Conservation (phyloP, 345 rosid species). For the Citrus cavaleriei region DNA sequence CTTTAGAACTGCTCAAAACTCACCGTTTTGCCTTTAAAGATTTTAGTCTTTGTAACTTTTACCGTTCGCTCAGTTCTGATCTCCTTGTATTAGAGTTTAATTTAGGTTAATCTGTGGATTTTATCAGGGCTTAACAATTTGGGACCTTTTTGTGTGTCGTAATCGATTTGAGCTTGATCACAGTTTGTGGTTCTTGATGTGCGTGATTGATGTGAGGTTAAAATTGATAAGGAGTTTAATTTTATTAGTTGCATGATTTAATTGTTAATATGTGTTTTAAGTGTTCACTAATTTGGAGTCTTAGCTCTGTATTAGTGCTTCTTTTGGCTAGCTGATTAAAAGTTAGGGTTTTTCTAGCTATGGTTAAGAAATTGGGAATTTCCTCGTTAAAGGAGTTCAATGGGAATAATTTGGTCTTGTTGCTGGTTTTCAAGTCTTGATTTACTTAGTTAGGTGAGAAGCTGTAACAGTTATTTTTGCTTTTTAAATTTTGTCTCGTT, state of each 20-base stretch:
- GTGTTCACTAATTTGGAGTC: conserved; percentile 7
- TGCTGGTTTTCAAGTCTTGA: neutral
- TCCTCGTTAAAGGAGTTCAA: neutral
- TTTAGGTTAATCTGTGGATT: conserved; percentile 14
- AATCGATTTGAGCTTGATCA: conserved; percentile 13
- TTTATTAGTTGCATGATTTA: neutral
- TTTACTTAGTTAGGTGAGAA: conserved; percentile 2
- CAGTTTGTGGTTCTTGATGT: conserved; percentile 9
- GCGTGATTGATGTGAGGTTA: conserved; percentile 12
- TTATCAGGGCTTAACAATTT: conserved; percentile 9
- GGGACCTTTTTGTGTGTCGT: neutral
- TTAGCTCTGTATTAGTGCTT: neutral
- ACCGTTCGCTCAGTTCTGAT: conserved; percentile 12
- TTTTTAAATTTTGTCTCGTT: neutral
- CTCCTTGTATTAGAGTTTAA: conserved; percentile 19
- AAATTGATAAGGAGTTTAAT: conserved; percentile 11
- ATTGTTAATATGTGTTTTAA: neutral
- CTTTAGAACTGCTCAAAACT: conserved; percentile 9
- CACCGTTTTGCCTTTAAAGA: neutral
- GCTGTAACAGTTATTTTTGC: neutral
- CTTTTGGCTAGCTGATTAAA: neutral
- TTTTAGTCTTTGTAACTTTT: neutral
- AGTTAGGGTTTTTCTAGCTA: conserved; percentile 28
- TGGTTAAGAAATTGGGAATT: neutral
- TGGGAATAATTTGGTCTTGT: neutral